phyloP scores from a whole-genome alignment of 2,329 filamentous ascomycete species.

The Verticillium tricorpus region DNA sequence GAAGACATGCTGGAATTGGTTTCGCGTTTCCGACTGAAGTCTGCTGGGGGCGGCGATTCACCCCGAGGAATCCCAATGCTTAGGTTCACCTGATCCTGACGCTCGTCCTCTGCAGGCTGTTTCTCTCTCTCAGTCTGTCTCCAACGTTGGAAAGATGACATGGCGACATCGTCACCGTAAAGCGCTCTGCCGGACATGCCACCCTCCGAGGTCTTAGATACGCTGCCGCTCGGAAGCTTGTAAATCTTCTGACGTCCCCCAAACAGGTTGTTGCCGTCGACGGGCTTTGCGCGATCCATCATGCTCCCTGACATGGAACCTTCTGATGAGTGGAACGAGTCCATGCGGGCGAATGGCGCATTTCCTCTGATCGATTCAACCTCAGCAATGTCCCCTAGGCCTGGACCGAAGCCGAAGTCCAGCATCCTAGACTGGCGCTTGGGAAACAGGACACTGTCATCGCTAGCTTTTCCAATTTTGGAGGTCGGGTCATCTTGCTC shows the following conservation, averaged over 20 bases:
- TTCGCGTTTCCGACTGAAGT: slow-evolving; percentile 72
- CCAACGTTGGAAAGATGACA: slow-evolving; percentile 80
- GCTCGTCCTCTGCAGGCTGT: slow-evolving; percentile 34
- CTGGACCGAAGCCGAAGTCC: slow-evolving; percentile 57
- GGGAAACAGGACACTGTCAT: slow-evolving; percentile 85
- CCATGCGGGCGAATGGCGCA: slow-evolving; percentile 51
- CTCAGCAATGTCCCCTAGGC: slow-evolving; percentile 82
- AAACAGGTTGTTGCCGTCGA: slow-evolving; percentile 89
- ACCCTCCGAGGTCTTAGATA: slow-evolving; percentile 25
- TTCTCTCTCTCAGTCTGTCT: slow-evolving; percentile 56
- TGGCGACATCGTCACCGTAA: slow-evolving; percentile 82
- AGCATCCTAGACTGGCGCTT: slow-evolving; percentile 71
- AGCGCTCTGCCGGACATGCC: slow-evolving; percentile 63
- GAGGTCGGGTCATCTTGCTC: slow-evolving; percentile 91
- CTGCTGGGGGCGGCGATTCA: slow-evolving; percentile 53
- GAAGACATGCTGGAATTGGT: slow-evolving; percentile 83
- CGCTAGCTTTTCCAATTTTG: slow-evolving; percentile 87
- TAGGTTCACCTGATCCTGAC: slow-evolving; percentile 31
- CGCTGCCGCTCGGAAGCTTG: slow-evolving; percentile 53
- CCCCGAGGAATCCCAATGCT: slow-evolving; percentile 27
- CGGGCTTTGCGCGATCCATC: slow-evolving; percentile 78
- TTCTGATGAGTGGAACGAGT: slow-evolving; percentile 65
- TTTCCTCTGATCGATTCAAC: slow-evolving; percentile 72
- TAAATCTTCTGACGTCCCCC: slow-evolving; percentile 95
- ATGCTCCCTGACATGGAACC: slow-evolving; percentile 62